phyloP scores from a whole-genome alignment of 2,329 filamentous ascomycete species.

The Curvularia spicifera region DNA sequence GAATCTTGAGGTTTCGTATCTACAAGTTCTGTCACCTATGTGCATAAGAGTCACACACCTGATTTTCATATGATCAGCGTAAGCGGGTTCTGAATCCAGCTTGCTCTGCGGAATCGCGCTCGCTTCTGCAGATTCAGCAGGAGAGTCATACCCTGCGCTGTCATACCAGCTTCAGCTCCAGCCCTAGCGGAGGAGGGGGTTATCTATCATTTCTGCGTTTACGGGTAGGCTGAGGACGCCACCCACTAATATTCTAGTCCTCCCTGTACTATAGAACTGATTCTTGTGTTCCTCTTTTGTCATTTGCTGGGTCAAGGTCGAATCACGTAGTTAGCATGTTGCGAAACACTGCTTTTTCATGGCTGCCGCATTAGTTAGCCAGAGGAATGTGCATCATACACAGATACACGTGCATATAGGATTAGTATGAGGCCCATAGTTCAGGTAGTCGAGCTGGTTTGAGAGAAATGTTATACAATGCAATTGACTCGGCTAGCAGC shows the following conservation, averaged over 20 bases:
- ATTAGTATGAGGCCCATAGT: neutral
- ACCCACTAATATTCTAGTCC: neutral
- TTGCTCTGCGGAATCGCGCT: neutral
- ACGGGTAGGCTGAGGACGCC: conserved; percentile 1
- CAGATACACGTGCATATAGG: neutral
- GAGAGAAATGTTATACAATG: conserved; percentile 11
- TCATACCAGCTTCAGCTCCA: neutral
- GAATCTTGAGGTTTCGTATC: neutral
- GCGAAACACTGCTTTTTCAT: neutral
- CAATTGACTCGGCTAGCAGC: neutral
- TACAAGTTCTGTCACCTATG: neutral
- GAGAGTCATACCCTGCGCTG: neutral
- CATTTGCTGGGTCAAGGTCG: neutral
- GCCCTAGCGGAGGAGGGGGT: no score
- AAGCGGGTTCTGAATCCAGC: neutral
- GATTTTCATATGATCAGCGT: neutral
- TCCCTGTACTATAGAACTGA: neutral
- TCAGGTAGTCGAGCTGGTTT: neutral
- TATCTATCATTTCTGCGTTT: neutral
- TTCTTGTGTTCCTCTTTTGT: neutral
- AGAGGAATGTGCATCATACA: neutral
- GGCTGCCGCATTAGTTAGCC: neutral
- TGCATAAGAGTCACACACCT: neutral
- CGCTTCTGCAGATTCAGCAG: neutral
- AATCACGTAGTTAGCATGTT: neutral